phyloP scores from a whole-genome alignment of 2,329 filamentous ascomycete species.

The Drechslera avenae region DNA sequence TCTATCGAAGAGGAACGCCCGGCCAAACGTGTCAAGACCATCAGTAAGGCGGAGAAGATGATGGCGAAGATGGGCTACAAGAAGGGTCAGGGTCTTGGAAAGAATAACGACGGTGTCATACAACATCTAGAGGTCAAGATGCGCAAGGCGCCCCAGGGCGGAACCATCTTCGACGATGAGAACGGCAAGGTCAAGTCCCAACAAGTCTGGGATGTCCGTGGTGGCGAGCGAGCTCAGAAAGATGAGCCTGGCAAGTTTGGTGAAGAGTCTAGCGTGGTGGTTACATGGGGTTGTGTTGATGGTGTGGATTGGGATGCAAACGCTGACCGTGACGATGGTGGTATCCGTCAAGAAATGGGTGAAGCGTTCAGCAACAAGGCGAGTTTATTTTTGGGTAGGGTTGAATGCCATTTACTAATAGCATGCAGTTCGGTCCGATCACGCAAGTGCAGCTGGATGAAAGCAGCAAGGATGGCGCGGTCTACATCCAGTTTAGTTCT shows the following conservation, averaged over 20 bases:
- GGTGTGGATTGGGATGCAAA: slow-evolving; percentile 82
- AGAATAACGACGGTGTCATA: slow-evolving; percentile 78
- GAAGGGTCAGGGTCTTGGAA: slow-evolving; percentile 85
- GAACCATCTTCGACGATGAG: slow-evolving; percentile 33
- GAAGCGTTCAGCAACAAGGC: slow-evolving; percentile 87
- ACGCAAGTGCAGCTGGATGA: slow-evolving; percentile 73
- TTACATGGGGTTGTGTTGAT: slow-evolving; percentile 83
- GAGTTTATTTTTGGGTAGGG: not conserved
- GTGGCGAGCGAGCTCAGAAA: slow-evolving; percentile 61
- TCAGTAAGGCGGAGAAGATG: slow-evolving; percentile 71
- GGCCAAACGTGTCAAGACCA: slow-evolving; percentile 42
- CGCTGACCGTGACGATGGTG: slow-evolving; percentile 63
- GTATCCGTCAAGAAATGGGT: slow-evolving; percentile 89
- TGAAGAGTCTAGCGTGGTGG: slow-evolving; percentile 79
- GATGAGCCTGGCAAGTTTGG: slow-evolving; percentile 47
- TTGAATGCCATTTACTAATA: not conserved
- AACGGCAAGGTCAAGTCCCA: slow-evolving; percentile 56
- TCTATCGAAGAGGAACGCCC: slow-evolving; percentile 47
- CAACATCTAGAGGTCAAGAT: slow-evolving; percentile 74
- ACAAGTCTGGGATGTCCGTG: slow-evolving; percentile 73
- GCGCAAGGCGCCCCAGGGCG: slow-evolving; percentile 26
- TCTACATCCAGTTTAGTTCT: slow-evolving; percentile 93
- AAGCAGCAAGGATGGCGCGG: slow-evolving; percentile 65
- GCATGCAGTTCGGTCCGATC: slow-evolving; percentile 74
- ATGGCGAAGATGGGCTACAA: slow-evolving; percentile 96